Percentiles rank a stretch among this genome's conserved stretches.
phyloP scores from a whole-genome alignment of 306 rosid genomes.

The Citrullus mucosospermus region DNA sequence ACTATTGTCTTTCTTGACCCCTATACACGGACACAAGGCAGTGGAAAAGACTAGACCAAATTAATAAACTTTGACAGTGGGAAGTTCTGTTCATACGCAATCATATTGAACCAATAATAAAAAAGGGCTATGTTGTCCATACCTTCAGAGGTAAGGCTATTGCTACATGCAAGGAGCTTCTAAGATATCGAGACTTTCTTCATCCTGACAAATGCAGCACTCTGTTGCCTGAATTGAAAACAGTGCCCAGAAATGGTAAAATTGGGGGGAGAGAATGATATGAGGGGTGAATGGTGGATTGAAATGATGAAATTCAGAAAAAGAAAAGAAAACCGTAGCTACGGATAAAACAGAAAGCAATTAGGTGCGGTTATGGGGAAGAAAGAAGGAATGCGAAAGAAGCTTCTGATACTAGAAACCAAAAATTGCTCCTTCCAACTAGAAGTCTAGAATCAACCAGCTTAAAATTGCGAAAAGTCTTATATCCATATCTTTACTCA shows the following conservation, averaged over 20 bases:
- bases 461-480: too few species aligned
- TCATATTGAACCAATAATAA: neutral
- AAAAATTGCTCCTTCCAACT: too few species aligned
- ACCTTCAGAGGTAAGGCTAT: too few species aligned
- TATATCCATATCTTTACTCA: too few species aligned
- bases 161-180: too few species aligned
- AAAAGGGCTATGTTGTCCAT: neutral
- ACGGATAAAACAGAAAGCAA: neutral
- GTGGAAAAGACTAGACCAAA: neutral
- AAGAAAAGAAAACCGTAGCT: neutral
- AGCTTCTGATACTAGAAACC: too few species aligned
- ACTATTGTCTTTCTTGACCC: neutral
- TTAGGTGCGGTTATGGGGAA: too few species aligned
- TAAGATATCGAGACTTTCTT: too few species aligned
- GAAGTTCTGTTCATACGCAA: neutral
- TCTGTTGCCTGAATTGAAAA: slow-evolving; percentile 27
- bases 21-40: neutral
- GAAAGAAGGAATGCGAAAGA: too few species aligned
- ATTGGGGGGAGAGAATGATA: neutral
- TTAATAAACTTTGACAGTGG: neutral
- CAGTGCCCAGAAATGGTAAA: neutral
- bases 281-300: neutral
- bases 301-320: neutral
- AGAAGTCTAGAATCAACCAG: too few species aligned
- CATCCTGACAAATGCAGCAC: slow-evolving; percentile 54